A percentile compares a stretch with the other conserved stretches of the same genome.
Evolutionary conservation across 179 eudicot species (phyloP).

Genomic region (Nepenthes alata): DNA sequence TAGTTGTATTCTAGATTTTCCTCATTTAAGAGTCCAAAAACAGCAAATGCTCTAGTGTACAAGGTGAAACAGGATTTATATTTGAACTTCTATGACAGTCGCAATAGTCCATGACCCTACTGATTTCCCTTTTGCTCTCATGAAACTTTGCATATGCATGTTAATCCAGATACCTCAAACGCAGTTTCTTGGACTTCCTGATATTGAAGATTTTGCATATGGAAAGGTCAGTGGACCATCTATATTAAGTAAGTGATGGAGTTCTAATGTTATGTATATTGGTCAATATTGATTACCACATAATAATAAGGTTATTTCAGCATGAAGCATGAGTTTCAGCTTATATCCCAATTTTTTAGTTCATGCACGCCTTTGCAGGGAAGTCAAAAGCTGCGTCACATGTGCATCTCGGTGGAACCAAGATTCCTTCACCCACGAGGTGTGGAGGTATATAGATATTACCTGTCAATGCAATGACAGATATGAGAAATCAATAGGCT

Average conservation of each 20-base stretch:
- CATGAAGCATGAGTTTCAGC: not conserved
- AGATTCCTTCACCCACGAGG: conserved; percentile 12
- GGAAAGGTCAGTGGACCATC: conserved; percentile 25
- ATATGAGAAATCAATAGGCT: not conserved
- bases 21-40: too few species aligned
- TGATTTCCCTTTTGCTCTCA: not conserved
- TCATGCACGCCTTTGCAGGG: conserved; percentile 10
- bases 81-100: too few species aligned
- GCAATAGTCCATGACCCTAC: not conserved
- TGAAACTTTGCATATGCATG: not conserved
- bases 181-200: conserved; percentile 51
- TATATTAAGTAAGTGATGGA: conserved; percentile 22
- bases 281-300: not conserved
- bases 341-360: conserved; percentile 6
- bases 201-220: conserved; percentile 79
- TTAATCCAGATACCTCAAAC: conserved; percentile 9
- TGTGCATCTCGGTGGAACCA: conserved; percentile 9
- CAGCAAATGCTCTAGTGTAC: too few species aligned
- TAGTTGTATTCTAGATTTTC: not conserved
- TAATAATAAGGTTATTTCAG: not conserved
- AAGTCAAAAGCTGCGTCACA: conserved; percentile 11
- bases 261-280: not conserved
- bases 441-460: conserved; percentile 22
- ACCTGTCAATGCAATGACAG: not conserved
- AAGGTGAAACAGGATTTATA: too few species aligned